These are phyloP conservation scores for Gonium pectorale DNA, from an alignment of 139 green algal genomes.

Conservation along the genomic window DNA sequence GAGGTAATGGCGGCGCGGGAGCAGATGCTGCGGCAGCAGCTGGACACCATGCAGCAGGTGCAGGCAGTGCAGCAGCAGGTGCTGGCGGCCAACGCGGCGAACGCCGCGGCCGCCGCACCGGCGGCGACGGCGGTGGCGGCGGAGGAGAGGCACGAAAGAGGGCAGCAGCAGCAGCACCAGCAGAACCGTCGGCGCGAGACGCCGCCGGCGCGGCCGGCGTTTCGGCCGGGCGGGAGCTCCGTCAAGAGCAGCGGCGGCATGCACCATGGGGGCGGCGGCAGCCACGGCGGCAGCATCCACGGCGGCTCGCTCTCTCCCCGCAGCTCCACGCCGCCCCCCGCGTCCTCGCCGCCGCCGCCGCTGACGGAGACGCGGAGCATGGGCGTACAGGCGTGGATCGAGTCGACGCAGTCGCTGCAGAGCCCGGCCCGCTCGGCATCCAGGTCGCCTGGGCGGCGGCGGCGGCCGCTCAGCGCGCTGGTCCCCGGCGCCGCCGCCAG, in stretches of 20 bases:
- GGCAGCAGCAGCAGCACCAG: not conserved
- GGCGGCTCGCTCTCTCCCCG: too few species aligned
- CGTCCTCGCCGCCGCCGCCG: too few species aligned
- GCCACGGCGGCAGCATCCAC: not conserved
- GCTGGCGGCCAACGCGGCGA: not conserved
- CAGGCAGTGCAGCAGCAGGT: not conserved
- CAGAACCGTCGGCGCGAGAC: not conserved
- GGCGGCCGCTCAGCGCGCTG: not conserved
- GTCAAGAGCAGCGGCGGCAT: not conserved
- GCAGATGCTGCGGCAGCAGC: not conserved
- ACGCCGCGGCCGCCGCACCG: not conserved
- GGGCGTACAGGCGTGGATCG: not conserved
- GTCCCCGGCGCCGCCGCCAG: not conserved
- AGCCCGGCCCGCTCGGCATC: not conserved
- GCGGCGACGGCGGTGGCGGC: not conserved
- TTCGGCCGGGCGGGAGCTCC: not conserved
- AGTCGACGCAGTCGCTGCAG: not conserved
- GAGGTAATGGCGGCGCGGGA: constrained; percentile 9
- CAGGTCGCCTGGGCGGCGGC: not conserved
- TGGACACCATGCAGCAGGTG: too few species aligned
- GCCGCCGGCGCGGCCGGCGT: not conserved
- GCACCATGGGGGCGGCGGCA: not conserved
- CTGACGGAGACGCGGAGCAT: constrained; percentile 19
- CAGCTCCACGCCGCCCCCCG: too few species aligned
- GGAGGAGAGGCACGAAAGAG: not conserved